Evolutionary conservation across 2,329 filamentous ascomycete species (phyloP).

Genomic region (Aspergillus neotritici): DNA sequence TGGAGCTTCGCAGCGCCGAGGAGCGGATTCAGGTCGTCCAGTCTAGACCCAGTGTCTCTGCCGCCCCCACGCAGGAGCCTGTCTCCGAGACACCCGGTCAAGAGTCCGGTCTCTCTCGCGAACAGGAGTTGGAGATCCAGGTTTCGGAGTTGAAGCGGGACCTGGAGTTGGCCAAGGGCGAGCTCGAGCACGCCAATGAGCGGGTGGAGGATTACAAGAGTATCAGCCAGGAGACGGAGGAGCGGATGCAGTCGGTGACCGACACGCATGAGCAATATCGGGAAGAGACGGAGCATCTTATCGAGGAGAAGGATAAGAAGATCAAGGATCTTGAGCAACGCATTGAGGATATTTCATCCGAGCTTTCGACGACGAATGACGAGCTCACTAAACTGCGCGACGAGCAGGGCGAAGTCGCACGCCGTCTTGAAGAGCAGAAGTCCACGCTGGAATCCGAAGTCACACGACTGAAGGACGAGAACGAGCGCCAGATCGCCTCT

Average conservation of each 20-base stretch:
- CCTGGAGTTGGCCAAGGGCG: conserved; percentile 71
- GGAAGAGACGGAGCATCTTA: conserved; percentile 72
- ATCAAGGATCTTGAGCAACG: conserved; percentile 78
- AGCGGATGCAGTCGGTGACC: conserved; percentile 73
- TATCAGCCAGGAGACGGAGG: conserved; percentile 81
- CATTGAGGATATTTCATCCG: conserved; percentile 73
- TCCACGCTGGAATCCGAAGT: conserved; percentile 72
- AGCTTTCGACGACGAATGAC: conserved; percentile 73
- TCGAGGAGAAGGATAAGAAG: conserved; percentile 71
- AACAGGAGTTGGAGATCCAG: conserved; percentile 78
- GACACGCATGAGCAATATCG: conserved; percentile 79
- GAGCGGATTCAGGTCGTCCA: conserved; percentile 79
- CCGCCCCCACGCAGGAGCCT: conserved; percentile 40
- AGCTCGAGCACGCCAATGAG: conserved; percentile 73
- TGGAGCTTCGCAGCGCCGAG: conserved; percentile 82
- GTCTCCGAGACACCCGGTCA: conserved; percentile 46
- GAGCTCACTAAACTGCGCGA: conserved; percentile 77
- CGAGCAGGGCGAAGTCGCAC: conserved; percentile 68
- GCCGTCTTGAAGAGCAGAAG: conserved; percentile 76
- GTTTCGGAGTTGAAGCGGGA: conserved; percentile 82
- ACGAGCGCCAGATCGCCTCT: conserved; percentile 70
- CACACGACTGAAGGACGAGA: conserved; percentile 73
- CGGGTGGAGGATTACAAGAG: conserved; percentile 84
- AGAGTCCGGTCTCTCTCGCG: conserved; percentile 55
- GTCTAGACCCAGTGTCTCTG: conserved; percentile 65